Evolutionary conservation across 2,329 filamentous ascomycete genomes (phyloP), one percentile per base, ranked within the genome.

Genomic region (Escovopsis sp.): DNA sequence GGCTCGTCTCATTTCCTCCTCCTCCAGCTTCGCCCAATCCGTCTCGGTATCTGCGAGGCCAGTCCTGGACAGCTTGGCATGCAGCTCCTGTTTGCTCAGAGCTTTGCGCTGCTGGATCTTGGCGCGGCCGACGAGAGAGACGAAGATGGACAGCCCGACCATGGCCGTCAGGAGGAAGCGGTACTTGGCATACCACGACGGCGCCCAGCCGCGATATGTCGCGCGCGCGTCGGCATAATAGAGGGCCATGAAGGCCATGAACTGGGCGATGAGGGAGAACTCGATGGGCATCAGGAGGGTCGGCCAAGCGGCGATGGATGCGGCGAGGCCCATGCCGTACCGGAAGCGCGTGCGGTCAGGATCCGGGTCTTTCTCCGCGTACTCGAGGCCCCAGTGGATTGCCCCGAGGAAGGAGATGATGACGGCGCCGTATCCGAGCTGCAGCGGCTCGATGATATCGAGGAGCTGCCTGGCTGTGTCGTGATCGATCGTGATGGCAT

Each of bases 381-480:
- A 93, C 63, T 94, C 87, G 15, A 94, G 70, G 43, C 88, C 88
- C 89, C 75, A 95, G 63, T 95, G 89, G 54, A 94, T 80, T 32
- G 88, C 88, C 37, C 89, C 89, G 2, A 95, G 75, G 70, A 94
- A 95, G 26, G 87, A 94, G 53, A 94, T 83, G 54, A 94, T 91
- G 45, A 93, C 77, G 39, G 88, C 89, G 43, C 89, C 88, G 54
- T 93, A 94, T 45, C 86, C 88, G 43, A 95, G 73, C 62, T 95
- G 89, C 42, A 95, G 65, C 11, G 87, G 87, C 64, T 94, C 87
- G 28, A 94, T 69, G 12, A 86, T 60, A 50, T 80, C 73, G 9
- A 95, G 71, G 43, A 86, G 67, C 23, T 82, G 65, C 47, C 79
- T 75, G 3, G 87, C 87, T 3, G 75, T 81, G 40, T 86, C 75